Percentiles rank a stretch among this genome's conserved stretches.
phyloP scores from a whole-genome alignment of 352 stramenopile species.

The Thalassiosira pacifica region DNA sequence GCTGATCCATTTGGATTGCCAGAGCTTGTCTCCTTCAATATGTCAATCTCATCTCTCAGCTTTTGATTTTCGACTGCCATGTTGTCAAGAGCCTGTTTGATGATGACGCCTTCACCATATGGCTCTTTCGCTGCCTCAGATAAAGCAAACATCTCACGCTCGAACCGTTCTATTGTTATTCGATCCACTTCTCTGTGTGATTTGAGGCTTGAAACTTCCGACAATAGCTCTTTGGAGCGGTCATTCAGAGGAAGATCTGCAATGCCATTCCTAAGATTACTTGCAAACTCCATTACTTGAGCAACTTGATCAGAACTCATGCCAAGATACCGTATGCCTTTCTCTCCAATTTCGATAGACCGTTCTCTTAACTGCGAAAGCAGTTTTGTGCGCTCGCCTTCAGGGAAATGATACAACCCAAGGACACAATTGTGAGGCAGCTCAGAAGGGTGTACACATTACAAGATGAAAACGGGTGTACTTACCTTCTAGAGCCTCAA shows the following conservation, averaged over 20 bases:
- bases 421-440: constrained; percentile 7
- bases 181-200: constrained; percentile 70
- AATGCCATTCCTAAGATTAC: constrained; percentile 73
- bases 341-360: constrained; percentile 77
- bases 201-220: constrained; percentile 61
- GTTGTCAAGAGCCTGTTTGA: constrained; percentile 36
- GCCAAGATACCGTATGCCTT: constrained; percentile 77
- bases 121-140: constrained; percentile 18
- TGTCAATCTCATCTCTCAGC: constrained; percentile 31
- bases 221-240: constrained; percentile 54
- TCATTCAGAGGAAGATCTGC: constrained; percentile 81
- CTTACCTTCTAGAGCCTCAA: constrained; percentile 75
- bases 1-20: constrained; percentile 8
- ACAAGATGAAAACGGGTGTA: not conserved
- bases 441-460: not conserved
- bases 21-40: not conserved
- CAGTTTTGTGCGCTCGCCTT: constrained; percentile 69
- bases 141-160: constrained; percentile 63
- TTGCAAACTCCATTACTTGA: constrained; percentile 84
- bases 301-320: constrained; percentile 71
- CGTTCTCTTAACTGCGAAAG: constrained; percentile 71
- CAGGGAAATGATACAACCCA: not conserved
- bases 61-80: constrained; percentile 46
- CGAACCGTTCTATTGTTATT: constrained; percentile 64
- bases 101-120: constrained; percentile 21